Conservation (phyloP, 805 yeast genomes). For the Tetrapisispora pingtungensis region DNA sequence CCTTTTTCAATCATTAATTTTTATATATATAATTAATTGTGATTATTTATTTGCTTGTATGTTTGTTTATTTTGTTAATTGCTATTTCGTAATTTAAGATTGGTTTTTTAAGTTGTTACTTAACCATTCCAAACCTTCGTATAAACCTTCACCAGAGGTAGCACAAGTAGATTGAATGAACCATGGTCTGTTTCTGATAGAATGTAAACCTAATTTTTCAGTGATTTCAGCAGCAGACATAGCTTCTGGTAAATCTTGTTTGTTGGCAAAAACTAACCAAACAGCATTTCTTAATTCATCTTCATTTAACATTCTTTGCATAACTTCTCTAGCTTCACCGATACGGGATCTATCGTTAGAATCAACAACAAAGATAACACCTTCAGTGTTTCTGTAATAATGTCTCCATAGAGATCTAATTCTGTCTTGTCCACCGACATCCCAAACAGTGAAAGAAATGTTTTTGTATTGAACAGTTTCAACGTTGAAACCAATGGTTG, state of each 20-base stretch:
- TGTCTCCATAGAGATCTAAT: slow-evolving; percentile 99
- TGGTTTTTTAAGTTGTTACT: slow-evolving; percentile 79
- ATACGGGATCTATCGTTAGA: slow-evolving; percentile 97
- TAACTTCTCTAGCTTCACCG: slow-evolving; percentile 94
- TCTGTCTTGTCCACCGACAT: slow-evolving; percentile 99
- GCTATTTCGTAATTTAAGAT: slow-evolving; percentile 25
- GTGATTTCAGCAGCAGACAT: slow-evolving; percentile 98
- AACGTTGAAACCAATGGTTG: slow-evolving; percentile 95
- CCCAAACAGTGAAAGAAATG: slow-evolving; percentile 96
- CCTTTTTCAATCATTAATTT: no score
- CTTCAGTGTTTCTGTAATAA: slow-evolving; percentile 97
- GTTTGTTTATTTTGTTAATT: not conserved
- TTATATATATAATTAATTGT: no score
- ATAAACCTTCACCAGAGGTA: slow-evolving; percentile 97
- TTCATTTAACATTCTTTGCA: slow-evolving; percentile 97
- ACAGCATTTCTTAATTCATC: slow-evolving; percentile 96
- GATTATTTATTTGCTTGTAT: not conserved
- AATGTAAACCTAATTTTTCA: slow-evolving; percentile 91
- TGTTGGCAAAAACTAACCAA: slow-evolving; percentile 92
- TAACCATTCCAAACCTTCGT: slow-evolving; percentile 97
- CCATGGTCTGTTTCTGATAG: slow-evolving; percentile 98
- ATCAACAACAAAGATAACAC: slow-evolving; percentile 95
- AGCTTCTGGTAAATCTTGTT: slow-evolving; percentile 98
- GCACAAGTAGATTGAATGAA: slow-evolving; percentile 98
- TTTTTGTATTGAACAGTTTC: slow-evolving; percentile 96